Evolutionary conservation across 257 asterid species (phyloP).

Genomic region (Nyctanthes arbortristis): DNA sequence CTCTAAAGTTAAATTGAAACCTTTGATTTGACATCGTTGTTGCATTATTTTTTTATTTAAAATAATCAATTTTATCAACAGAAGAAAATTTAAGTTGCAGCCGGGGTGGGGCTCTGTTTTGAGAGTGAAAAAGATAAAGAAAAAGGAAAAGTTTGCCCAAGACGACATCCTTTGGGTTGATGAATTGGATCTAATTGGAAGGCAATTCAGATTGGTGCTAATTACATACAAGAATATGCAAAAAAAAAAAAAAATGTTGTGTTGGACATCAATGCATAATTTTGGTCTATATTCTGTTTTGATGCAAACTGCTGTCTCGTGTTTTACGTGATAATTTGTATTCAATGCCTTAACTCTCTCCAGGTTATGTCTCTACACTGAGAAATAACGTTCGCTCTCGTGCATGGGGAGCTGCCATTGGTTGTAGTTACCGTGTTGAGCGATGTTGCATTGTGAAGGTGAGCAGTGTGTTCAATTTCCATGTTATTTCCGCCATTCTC

Average conservation of each 20-base stretch:
- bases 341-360: conserved; percentile 22
- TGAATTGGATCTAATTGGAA: no score
- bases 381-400: conserved; percentile 98
- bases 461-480: conserved; percentile 28
- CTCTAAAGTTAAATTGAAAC: no score
- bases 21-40: no score
- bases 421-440: conserved; percentile 91
- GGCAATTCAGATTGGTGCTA: no score
- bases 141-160: no score
- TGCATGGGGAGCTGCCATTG: conserved; percentile 96
- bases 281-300: conserved; percentile 9
- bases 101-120: no score
- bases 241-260: neutral
- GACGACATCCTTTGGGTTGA: no score
- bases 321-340: conserved; percentile 15
- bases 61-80: no score
- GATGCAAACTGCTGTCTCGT: neutral
- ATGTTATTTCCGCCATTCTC: conserved; percentile 8
- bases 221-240: no score
- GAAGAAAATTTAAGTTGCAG: no score
- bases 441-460: conserved; percentile 91
- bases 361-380: conserved; percentile 86
- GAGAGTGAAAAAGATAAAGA: no score
- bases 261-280: conserved; percentile 8
- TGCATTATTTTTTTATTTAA: no score